Percentiles rank a stretch among this genome's conserved stretches.
Evolutionary conservation across 1,139 yeast genomes (phyloP).

Genomic region (Lodderomyces margitis): DNA sequence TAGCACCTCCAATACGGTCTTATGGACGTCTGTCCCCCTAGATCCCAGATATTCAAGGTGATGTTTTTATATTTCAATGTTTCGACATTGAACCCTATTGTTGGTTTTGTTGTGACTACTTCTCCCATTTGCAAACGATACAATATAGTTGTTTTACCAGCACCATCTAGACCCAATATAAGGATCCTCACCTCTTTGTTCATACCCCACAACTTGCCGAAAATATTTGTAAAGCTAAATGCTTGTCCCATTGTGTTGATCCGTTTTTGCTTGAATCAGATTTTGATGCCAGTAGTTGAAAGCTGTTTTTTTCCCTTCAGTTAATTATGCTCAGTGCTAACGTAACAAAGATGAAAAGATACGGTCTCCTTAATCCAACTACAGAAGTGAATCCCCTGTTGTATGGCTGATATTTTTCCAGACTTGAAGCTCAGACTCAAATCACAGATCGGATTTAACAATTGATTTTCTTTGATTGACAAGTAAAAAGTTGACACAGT

Average conservation of each 20-base stretch:
- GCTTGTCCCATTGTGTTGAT: constrained; percentile 65
- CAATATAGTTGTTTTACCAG: constrained; percentile 94
- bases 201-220: constrained; percentile 84
- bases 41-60: constrained; percentile 84
- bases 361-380: no score
- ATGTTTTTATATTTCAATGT: constrained; percentile 87
- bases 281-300: background rate
- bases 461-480: no score
- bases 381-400: no score
- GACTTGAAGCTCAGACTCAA: no score
- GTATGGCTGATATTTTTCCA: no score
- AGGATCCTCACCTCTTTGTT: constrained; percentile 89
- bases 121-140: constrained; percentile 92
- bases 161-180: constrained; percentile 94
- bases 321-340: background rate
- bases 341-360: no score
- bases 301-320: background rate
- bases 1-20: constrained; percentile 99
- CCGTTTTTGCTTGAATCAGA: background rate
- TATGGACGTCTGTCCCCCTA: constrained; percentile 96
- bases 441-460: no score
- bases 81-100: constrained; percentile 96
- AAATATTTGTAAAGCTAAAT: constrained; percentile 71
- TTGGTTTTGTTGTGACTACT: constrained; percentile 91
- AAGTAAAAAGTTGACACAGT: no score